Base-by-base conservation (phyloP, 768 basidiomycete species). In the Rhizopogon roseolus region DNA sequence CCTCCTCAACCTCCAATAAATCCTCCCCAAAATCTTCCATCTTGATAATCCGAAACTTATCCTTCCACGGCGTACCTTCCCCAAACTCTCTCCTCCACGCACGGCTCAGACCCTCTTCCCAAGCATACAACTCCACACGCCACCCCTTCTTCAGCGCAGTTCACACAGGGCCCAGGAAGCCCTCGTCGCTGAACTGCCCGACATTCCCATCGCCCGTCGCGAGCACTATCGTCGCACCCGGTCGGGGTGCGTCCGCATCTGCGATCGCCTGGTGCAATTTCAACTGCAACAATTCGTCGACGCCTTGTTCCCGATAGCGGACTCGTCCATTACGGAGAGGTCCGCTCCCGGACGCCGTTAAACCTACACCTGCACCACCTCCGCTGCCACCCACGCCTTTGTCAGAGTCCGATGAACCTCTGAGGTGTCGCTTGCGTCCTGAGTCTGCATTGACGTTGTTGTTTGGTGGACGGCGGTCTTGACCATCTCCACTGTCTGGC, bases 121-220 rank as follows among this genome's bases (percentile, higher is more conserved):
- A 98, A 1, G 90, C 89, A 71, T 93, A 94, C 62, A 98, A 64
- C 71, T 98, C 95, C n/a, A 98, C 93, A 53, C 77, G 80, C 95
- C 95, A 98, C 2, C 95, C 95, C 44, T 86, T 81, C 70, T 84
- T 86, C 61, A 98, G 72, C 5, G 95, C 95, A 11, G 86, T 84
- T 54, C 90, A 75, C 11, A 94, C 91, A 41, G 89, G 88, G 0
- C 93, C 93, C 25, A 94, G 67, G 72, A 97, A 98, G 6, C 95
- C 95, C 62, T 93, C 89, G 55, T 92, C 89, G 67, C 85, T 95
- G 66, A 96, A 97, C 66, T 96, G 89, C 5, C 90, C 89, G 9
- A 88, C 86, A 62, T 92, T 91, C 22, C 93, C 93, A 67, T 98
- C 95, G 5, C 95, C 95, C 0, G 95, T 97, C 1, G 92, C 95